Base-by-base conservation (phyloP, 2,329 filamentous ascomycete species). In the Fusarium cicatricum region DNA sequence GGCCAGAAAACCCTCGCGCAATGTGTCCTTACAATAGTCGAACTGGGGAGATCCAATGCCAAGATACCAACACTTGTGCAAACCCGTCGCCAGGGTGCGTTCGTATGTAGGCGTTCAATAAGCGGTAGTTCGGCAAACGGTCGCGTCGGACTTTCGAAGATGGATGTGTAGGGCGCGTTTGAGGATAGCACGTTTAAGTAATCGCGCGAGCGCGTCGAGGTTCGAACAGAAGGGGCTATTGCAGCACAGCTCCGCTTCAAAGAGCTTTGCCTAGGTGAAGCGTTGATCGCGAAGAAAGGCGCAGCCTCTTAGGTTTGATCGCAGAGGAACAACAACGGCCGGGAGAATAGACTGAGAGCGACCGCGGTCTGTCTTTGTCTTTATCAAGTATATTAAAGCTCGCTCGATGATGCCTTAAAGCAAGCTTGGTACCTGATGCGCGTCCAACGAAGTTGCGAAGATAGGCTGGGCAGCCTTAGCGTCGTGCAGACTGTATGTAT, bases 341-440 rank as follows among this genome's bases (percentile, higher is more conserved):
- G 16, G 28, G 19, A 32, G 12, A 38, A 52, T 12, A 28, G 26
- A 21, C 19, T 12, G 26, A 46, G 38, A 38, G 59, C 26, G 23
- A 11, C 46, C 44, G 59, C 46, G 34, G 51, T 37, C 34, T 41
- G 37, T 60, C 45, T 54, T 58, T 41, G 37, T 60, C 45, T 54
- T 58, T 46, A n/a, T 43, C 55, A 29, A 43, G 40, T 44, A 43
- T 64, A 53, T 61, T 44, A 47, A 26, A 52, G 60, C 47, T 57
- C 44, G 44, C 44, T 49, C 42, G 45, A 55, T 40, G 46, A 58
- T 61, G 52, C 38, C 46, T 63, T 26, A 43, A 50, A 54, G 52
- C 43, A 58, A 45, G 21, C 15, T 51, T 43, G 46, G 34, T 36
- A 49, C 38, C 37, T 33, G 44, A 48, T 53, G 60, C 60, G 60